Conservation (phyloP, 306 rosid genomes). For the Gleditsia sinensis region DNA sequence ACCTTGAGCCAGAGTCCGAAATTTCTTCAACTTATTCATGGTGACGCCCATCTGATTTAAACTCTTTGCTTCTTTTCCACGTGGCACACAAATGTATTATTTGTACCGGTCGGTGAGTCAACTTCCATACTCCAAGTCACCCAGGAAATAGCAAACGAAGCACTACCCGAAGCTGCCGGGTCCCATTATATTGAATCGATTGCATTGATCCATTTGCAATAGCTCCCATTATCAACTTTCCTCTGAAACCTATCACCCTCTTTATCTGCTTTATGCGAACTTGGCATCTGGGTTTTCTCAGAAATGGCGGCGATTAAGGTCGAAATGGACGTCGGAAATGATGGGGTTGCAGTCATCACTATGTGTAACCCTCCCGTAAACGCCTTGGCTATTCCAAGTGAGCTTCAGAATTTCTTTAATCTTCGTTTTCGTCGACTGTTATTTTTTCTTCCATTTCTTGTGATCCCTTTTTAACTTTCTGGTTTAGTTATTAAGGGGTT, state of each 20-base stretch:
- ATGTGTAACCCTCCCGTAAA: slow-evolving; percentile 89
- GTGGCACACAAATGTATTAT: neutral
- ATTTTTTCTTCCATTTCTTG: neutral
- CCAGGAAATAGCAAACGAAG: neutral
- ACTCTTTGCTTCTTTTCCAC: neutral
- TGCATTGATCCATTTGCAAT: neutral
- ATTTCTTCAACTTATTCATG: neutral
- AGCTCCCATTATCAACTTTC: neutral
- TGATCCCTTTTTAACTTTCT: neutral
- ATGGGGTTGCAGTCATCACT: slow-evolving; percentile 90
- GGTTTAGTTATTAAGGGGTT: slow-evolving; percentile 61
- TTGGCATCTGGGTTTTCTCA: neutral
- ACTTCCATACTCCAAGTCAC: neutral
- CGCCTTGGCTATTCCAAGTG: slow-evolving; percentile 79
- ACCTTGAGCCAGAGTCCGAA: neutral
- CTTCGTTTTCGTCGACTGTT: neutral
- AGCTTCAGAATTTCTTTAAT: slow-evolving; percentile 19
- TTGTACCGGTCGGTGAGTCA: neutral
- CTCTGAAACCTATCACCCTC: neutral
- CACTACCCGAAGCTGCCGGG: too few relatives aligned
- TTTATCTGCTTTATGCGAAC: neutral
- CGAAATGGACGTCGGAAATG: slow-evolving; percentile 82
- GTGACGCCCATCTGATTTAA: neutral
- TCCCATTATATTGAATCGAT: neutral
- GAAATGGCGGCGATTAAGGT: slow-evolving; percentile 66